These are phyloP conservation scores for Candida insectorum DNA, from an alignment of 805 yeast genomes.

Conservation along the genomic window DNA sequence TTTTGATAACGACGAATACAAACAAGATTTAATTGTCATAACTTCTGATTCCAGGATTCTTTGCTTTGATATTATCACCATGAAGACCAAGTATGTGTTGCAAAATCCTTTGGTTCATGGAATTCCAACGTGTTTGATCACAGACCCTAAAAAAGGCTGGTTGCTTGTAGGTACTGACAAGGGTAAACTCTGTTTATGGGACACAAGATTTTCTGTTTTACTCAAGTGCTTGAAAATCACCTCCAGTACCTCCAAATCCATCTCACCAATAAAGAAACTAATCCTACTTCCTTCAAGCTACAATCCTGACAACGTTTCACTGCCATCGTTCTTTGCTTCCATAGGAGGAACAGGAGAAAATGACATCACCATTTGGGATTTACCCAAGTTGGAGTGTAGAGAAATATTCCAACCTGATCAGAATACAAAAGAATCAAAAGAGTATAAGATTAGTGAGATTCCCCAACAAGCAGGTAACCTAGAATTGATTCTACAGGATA, in stretches of 20 bases:
- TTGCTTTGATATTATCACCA: slow-evolving; percentile 55
- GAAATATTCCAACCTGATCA: slow-evolving; percentile 19
- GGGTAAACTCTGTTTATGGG: slow-evolving; percentile 82
- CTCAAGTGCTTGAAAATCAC: slow-evolving; percentile 63
- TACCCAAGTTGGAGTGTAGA: slow-evolving; percentile 59
- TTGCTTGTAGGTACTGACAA: slow-evolving; percentile 68
- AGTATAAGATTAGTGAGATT: slow-evolving; percentile 22
- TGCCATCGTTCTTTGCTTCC: slow-evolving; percentile 10
- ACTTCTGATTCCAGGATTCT: slow-evolving; percentile 54
- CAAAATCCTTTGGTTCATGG: slow-evolving; percentile 67
- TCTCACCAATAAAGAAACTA: slow-evolving; percentile 6
- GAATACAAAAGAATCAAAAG: slow-evolving; percentile 10
- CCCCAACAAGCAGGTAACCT: slow-evolving; percentile 11
- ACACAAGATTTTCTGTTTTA: slow-evolving; percentile 59
- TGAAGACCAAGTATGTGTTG: slow-evolving; percentile 41
- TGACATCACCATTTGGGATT: slow-evolving; percentile 72
- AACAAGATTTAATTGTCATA: slow-evolving; percentile 42
- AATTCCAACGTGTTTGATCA: slow-evolving; percentile 53
- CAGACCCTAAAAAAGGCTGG: slow-evolving; percentile 58
- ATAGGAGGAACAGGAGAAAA: slow-evolving; percentile 49
- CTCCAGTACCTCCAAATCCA: slow-evolving; percentile 17
- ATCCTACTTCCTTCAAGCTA: slow-evolving; percentile 8
- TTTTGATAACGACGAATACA: slow-evolving; percentile 5
- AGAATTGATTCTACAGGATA: slow-evolving; percentile 8
- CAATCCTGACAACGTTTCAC: slow-evolving; percentile 1